phyloP scores from a whole-genome alignment of 1,284 basidiomycete genomes.

The Malassezia caprae region DNA sequence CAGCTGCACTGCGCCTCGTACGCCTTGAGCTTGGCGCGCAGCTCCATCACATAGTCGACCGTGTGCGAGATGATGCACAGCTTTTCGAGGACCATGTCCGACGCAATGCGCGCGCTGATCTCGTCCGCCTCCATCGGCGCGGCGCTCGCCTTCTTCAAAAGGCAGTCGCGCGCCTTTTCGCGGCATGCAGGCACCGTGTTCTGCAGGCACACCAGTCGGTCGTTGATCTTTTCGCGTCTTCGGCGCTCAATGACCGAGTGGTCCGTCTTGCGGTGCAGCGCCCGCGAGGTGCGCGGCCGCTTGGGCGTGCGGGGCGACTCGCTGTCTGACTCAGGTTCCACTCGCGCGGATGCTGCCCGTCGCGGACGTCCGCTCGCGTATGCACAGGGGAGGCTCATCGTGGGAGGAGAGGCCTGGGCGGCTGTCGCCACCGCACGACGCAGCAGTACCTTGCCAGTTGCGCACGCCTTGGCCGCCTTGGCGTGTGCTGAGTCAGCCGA shows the following conservation, averaged over 20 bases:
- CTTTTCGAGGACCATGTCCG: constrained; percentile 41
- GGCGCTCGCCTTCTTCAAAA: constrained; percentile 7
- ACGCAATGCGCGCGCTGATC: constrained; percentile 21
- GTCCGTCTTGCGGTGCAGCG: constrained; percentile 41
- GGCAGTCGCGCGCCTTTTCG: constrained; percentile 33
- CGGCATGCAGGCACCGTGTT: constrained; percentile 39
- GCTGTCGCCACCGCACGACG: neutral
- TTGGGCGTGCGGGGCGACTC: constrained; percentile 1
- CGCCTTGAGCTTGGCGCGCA: constrained; percentile 13
- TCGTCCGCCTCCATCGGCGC: constrained; percentile 15
- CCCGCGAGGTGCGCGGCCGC: constrained; percentile 25
- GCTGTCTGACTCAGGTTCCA: neutral
- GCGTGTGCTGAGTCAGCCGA: neutral
- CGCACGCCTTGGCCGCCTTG: neutral
- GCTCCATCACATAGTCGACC: constrained; percentile 22
- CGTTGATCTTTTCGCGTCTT: constrained; percentile 47
- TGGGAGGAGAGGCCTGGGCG: neutral
- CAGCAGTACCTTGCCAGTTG: neutral
- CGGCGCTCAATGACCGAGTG: constrained; percentile 46
- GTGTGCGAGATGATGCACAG: constrained; percentile 44
- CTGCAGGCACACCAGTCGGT: constrained; percentile 40
- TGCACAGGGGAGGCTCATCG: neutral
- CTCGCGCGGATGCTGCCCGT: neutral
- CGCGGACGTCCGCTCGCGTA: constrained; percentile 5
- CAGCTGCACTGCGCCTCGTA: constrained; percentile 16